Evolutionary conservation across 1,284 basidiomycete species (phyloP), one percentile per base, ranked within the genome.

Genomic region (Fistulina hepatica): DNA sequence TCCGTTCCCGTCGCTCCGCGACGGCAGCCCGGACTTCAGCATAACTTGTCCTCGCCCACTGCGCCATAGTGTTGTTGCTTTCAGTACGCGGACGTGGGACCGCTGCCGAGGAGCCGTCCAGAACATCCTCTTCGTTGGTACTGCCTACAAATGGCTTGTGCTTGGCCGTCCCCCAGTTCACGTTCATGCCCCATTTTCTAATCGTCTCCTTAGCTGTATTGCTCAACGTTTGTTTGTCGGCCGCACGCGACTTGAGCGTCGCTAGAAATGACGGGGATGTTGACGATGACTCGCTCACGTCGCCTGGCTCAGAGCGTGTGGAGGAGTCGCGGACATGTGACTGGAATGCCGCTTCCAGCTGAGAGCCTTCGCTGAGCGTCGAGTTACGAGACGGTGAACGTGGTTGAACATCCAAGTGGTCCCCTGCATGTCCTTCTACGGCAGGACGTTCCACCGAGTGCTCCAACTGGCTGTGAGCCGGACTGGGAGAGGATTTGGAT

Each of bases 111-210:
- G n/a, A n/a, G n/a, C n/a, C n/a, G n/a, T n/a, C n/a, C n/a, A n/a
- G n/a, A n/a, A n/a, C n/a, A n/a, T n/a, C n/a, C 15, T 70, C 71
- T 10, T 71, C 71, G 23, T 51, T 45, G 25, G 46, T 39, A 13
- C 46, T 15, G 7, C 26, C 12, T 19, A 20, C 33, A 21, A 23
- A 33, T 24, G 30, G 24, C 23, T 21, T 19, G 23, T 31, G 31
- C 16, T 45, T 51, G 19, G 45, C 51, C 39, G 45, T 50, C 16
- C 40, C 53, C 81, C 81, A 91, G 46, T 76, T 85, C 13, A 77
- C 78, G 46, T 76, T 85, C 13, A 77, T 77, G 15, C 88, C 79
- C 86, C 88, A 92, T 55, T 91, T 91, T 39, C 79, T 77, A 65
- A 92, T 78, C 10, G 80, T 71, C 54, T 92, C 89, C 55, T 81